Conservation (phyloP, 352 stramenopile genomes). For the Phytophthora pluvialis region DNA sequence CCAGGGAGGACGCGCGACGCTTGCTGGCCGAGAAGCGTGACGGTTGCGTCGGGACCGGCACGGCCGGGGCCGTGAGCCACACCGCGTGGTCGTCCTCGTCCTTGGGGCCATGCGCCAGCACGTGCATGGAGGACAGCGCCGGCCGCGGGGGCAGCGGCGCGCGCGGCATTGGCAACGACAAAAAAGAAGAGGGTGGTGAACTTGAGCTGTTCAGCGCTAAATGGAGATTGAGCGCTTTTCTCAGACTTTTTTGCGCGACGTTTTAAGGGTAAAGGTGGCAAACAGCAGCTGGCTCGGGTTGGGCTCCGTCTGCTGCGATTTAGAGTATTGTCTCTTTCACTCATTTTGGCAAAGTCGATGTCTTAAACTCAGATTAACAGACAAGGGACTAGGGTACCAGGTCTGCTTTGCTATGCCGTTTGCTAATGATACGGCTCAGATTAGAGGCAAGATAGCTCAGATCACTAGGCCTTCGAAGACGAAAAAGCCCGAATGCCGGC, state of each 20-base stretch:
- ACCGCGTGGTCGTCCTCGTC: conserved; percentile 16
- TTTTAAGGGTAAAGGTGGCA: conserved; percentile 22
- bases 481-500: no score
- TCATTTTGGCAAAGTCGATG: no score
- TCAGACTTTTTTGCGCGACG: conserved; percentile 6
- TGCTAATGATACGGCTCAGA: no score
- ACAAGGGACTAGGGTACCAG: no score
- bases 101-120: conserved; percentile 9
- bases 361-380: no score
- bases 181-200: background rate
- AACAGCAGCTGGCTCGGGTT: conserved; percentile 24
- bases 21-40: conserved; percentile 41
- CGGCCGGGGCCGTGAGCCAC: conserved; percentile 22
- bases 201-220: conserved; percentile 15
- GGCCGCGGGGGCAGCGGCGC: conserved; percentile 20
- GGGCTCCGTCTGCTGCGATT: conserved; percentile 18
- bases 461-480: no score
- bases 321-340: no score
- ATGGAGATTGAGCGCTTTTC: conserved; percentile 18
- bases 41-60: conserved; percentile 4
- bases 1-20: conserved; percentile 58
- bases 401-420: no score
- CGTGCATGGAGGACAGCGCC: conserved; percentile 20
- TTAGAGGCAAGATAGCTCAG: no score
- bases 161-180: conserved; percentile 15